Conservation (phyloP, 2,329 filamentous ascomycete species). For the Epichloe elymi region DNA sequence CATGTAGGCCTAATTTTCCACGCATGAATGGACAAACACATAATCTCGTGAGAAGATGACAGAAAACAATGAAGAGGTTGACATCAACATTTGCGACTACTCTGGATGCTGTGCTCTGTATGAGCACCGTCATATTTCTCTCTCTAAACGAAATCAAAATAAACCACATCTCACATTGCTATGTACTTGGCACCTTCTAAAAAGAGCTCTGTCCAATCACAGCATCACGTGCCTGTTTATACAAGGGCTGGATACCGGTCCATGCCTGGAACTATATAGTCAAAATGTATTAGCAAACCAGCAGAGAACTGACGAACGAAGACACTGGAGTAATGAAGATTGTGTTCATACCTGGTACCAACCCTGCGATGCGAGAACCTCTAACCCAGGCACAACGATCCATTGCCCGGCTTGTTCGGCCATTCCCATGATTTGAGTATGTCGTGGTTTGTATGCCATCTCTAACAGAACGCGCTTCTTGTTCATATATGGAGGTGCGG, state of each 20-base stretch:
- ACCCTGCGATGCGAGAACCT: conserved; percentile 83
- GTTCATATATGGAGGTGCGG: conserved; percentile 20
- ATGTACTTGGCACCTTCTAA: neutral
- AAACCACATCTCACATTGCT: neutral
- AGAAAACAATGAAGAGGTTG: too few species aligned
- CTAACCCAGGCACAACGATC: conserved; percentile 73
- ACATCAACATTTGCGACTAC: neutral
- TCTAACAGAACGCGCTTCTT: conserved; percentile 59
- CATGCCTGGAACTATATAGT: conserved; percentile 57
- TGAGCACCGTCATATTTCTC: neutral
- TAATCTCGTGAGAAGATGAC: too few species aligned
- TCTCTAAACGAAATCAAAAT: too few species aligned
- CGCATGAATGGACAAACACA: too few species aligned
- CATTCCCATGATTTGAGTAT: conserved; percentile 75
- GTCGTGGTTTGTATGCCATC: conserved; percentile 88
- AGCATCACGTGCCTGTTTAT: conserved; percentile 51
- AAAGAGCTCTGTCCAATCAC: conserved; percentile 28
- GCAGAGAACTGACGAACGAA: too few species aligned
- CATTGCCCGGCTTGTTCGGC: conserved; percentile 61
- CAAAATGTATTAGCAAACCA: neutral
- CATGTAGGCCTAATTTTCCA: too few species aligned
- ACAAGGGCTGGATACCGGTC: conserved; percentile 69
- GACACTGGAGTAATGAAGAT: conserved; percentile 6
- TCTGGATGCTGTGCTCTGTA: neutral
- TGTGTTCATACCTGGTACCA: conserved; percentile 59